phyloP scores from a whole-genome alignment of 768 basidiomycete species.

The Porphyrellus cyaneotinctus region DNA sequence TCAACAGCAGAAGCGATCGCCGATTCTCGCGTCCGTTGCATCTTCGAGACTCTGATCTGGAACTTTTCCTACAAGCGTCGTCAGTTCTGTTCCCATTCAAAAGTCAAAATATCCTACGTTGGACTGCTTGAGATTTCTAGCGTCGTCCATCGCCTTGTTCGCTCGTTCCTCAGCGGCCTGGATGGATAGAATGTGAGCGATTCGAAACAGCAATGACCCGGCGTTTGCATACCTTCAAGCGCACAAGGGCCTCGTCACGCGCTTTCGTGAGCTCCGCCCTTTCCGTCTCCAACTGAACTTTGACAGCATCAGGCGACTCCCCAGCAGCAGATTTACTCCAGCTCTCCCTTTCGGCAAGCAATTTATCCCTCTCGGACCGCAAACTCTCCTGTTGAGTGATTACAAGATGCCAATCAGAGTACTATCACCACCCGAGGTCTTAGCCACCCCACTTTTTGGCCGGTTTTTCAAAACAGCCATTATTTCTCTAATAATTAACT shows the following conservation, averaged over 20 bases:
- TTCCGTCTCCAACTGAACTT: conserved; percentile 52
- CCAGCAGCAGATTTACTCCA: conserved; percentile 22
- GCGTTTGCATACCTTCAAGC: conserved; percentile 46
- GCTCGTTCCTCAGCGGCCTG: conserved; percentile 42
- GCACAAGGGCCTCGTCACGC: conserved; percentile 56
- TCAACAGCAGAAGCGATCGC: conserved; percentile 56
- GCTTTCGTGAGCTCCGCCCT: conserved; percentile 54
- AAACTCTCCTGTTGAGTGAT: conserved; percentile 43
- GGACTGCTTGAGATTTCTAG: conserved; percentile 36
- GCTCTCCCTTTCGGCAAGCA: conserved; percentile 57
- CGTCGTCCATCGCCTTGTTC: conserved; percentile 42
- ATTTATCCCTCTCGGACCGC: conserved; percentile 54
- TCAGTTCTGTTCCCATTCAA: not conserved
- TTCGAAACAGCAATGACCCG: not conserved
- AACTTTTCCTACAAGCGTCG: conserved; percentile 52
- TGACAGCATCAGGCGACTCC: conserved; percentile 31
- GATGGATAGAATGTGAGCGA: conserved; percentile 1
- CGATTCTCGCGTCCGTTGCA: conserved; percentile 49
- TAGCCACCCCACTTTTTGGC: too few species aligned
- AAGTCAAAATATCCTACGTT: conserved; percentile 19
- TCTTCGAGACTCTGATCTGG: conserved; percentile 47
- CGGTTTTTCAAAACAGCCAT: too few species aligned
- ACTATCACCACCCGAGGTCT: too few species aligned
- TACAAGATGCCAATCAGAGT: not conserved
- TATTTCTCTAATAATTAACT: too few species aligned